Base-by-base conservation (phyloP, 306 rosid genomes). In the Prunus mume region DNA sequence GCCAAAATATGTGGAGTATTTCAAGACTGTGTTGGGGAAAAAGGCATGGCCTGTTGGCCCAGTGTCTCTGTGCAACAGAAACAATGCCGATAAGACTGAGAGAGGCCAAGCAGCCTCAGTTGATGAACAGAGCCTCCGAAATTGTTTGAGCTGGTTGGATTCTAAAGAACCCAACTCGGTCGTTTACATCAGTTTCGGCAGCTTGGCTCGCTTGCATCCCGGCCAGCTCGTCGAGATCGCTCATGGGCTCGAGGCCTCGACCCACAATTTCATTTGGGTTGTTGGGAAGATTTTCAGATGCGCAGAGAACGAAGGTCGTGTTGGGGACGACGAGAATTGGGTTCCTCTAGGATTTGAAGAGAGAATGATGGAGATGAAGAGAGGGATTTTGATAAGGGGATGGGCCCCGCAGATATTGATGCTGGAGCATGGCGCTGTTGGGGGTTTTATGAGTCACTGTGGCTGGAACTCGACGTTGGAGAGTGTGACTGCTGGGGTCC, bases 381-480 rank as follows among this genome's bases (percentile, higher is more conserved):
- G 69, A 43, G 97, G 97, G n/a, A 14, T 89, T 81, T 72, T 91
- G 12, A 19, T 89, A 6, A 83, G 87, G 77, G 94, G 93, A 0
- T 91, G 91, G 94, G 94, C 87, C 0, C 94, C 97, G 0, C 95
- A 91, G 68, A 15, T 91, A 5, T 41, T 85, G 85, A 88, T 92
- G 22, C 61, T 90, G 66, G 92, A 88, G 20, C 92, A 88, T n/a
- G 64, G 2, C 3, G 82, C 88, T 0, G 70, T 90, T 2, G 90
- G 89, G 22, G 97, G 93, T 50, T 92, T 88, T 28, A 55, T 92
- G 86, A 92, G 93, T 0, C 96, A 92, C 25, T 90, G 93, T 28
- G 96, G 97, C 4, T 92, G 97, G 96, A 92, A 92, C 46, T 92
- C 97, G 3, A 84, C 87, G 6, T 5, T 90, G 77, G 97, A 92